Conservation (phyloP, 1,284 basidiomycete species). For the Sanghuangporus weigelae region DNA sequence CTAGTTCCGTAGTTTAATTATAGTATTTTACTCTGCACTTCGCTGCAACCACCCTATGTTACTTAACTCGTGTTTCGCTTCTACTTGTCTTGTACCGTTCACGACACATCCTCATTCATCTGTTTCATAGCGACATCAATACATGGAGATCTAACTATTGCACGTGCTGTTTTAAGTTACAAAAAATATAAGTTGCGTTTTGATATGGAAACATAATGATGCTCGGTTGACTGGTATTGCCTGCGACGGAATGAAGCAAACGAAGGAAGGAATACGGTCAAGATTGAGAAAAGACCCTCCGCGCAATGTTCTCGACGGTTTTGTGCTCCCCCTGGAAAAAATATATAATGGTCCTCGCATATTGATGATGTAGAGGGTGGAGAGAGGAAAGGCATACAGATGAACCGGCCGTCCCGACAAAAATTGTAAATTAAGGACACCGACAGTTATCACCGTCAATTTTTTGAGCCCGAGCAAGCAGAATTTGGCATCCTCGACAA, state of each 20-base stretch:
- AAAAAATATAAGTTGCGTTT: slow-evolving; percentile 8
- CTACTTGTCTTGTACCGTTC: neutral
- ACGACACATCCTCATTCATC: too few species aligned
- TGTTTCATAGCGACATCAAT: neutral
- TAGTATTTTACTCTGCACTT: neutral
- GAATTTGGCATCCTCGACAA: neutral
- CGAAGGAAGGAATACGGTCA: neutral
- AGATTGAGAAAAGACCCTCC: neutral
- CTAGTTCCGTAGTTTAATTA: neutral
- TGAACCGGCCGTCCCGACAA: neutral
- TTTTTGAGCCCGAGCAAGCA: neutral
- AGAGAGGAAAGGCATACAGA: neutral
- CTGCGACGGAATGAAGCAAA: neutral
- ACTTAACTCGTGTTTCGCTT: neutral
- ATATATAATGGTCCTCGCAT: neutral
- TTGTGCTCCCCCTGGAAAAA: neutral
- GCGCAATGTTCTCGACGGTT: neutral
- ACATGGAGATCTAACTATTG: neutral
- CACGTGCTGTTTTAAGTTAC: slow-evolving; percentile 1
- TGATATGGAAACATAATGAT: neutral
- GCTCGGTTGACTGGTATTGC: slow-evolving; percentile 2
- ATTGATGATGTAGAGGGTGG: neutral
- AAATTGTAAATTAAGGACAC: neutral
- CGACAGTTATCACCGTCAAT: neutral
- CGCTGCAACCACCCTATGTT: neutral